Conservation (phyloP, 106 monocot species). For the Allium sativum region DNA sequence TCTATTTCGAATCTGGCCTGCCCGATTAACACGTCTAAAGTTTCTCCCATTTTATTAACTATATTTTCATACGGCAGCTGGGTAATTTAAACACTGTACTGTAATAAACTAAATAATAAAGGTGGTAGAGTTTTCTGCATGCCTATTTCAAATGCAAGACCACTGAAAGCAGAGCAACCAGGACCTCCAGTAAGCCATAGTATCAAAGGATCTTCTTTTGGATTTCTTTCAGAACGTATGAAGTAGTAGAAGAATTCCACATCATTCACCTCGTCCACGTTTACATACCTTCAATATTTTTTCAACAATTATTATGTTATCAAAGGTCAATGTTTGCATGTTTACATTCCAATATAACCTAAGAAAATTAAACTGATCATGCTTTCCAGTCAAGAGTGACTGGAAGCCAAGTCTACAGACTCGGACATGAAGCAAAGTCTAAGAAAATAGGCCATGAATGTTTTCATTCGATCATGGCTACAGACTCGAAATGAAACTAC, state of each 20-base stretch:
- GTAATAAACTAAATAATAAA: too few species aligned
- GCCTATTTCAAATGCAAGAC: constrained; percentile 28
- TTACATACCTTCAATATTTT: constrained; percentile 24
- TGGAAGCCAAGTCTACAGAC: too few species aligned
- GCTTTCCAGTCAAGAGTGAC: too few species aligned
- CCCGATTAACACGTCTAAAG: too few species aligned
- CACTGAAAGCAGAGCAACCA: constrained; percentile 37
- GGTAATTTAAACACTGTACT: too few species aligned
- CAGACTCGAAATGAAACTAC: too few species aligned
- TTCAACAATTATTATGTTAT: not conserved
- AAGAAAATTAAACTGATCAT: not conserved
- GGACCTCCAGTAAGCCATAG: constrained; percentile 60
- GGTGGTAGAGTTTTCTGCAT: not conserved
- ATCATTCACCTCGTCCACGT: constrained; percentile 30
- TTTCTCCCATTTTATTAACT: too few species aligned
- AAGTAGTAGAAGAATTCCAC: constrained; percentile 50
- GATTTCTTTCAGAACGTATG: constrained; percentile 31
- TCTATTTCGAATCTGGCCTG: too few species aligned
- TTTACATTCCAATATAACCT: not conserved
- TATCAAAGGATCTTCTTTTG: constrained; percentile 33
- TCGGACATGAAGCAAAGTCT: too few species aligned
- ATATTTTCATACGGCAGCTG: too few species aligned
- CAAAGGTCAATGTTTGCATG: not conserved
- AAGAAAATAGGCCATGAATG: too few species aligned
- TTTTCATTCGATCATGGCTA: too few species aligned